These are phyloP conservation scores for Lactuca sativa DNA, from an alignment of 129 eudicot genomes.

Conservation along the genomic window DNA sequence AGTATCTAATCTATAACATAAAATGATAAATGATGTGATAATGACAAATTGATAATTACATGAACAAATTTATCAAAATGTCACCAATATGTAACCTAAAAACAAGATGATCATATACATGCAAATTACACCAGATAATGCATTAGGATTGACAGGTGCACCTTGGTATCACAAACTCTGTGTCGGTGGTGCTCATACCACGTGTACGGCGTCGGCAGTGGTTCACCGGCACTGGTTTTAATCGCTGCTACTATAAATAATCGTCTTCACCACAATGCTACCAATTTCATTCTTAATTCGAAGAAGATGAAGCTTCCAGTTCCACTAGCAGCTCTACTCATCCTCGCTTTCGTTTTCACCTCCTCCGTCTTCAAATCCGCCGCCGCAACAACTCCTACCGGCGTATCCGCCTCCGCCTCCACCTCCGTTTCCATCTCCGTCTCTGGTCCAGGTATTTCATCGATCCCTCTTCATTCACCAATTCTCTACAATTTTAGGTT, in stretches of 20 bases:
- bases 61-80: not conserved
- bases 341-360: slow-evolving; percentile 13
- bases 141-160: not conserved
- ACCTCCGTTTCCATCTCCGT: not conserved
- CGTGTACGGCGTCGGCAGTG: not conserved
- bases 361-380: not conserved
- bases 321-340: slow-evolving; percentile 3
- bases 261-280: not conserved
- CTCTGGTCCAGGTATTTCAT: not conserved
- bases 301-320: slow-evolving; percentile 12
- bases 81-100: not conserved
- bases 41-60: too few species aligned
- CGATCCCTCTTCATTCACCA: not conserved
- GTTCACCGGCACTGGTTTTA: not conserved
- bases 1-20: too few species aligned
- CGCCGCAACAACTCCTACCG: not conserved
- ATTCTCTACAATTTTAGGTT: slow-evolving; percentile 3
- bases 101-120: not conserved
- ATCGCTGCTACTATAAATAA: not conserved
- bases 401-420: not conserved
- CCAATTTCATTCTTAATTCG: not conserved
- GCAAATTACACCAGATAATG: slow-evolving; percentile 4
- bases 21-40: too few species aligned
- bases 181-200: not conserved
- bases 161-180: not conserved